These are phyloP conservation scores for Fonsecaea pugnacius DNA, from an alignment of 2,329 filamentous ascomycete genomes.

Conservation along the genomic window DNA sequence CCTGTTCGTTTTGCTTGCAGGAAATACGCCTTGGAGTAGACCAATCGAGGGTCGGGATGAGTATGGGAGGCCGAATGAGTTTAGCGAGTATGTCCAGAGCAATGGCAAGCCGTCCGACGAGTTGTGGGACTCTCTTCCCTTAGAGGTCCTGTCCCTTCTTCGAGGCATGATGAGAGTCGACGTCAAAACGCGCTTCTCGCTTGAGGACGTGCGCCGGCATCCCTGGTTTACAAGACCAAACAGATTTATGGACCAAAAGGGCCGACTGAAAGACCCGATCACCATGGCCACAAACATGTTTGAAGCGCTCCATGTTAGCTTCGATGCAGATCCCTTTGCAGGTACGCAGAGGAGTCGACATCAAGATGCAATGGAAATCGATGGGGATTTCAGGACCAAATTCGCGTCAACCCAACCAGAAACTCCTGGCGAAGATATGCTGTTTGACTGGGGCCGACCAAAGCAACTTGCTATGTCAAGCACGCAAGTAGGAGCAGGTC, in stretches of 20 bases:
- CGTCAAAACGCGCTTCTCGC: conserved; percentile 74
- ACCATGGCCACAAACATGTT: conserved; percentile 94
- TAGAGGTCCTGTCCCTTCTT: conserved; percentile 76
- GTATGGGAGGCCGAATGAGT: conserved; percentile 68
- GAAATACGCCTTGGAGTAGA: conserved; percentile 97
- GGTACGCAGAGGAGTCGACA: conserved; percentile 46
- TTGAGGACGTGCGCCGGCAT: conserved; percentile 83
- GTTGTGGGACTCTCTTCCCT: conserved; percentile 79
- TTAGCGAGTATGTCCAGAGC: conserved; percentile 79
- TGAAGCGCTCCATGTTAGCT: conserved; percentile 85
- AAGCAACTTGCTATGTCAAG: conserved; percentile 54
- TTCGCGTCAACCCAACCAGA: conserved; percentile 87
- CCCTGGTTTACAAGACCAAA: conserved; percentile 93
- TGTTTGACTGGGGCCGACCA: conserved; percentile 88
- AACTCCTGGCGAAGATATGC: conserved; percentile 70
- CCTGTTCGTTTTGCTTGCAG: conserved; percentile 91
- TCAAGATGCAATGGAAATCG: conserved; percentile 71
- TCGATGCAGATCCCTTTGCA: conserved; percentile 68
- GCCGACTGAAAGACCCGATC: conserved; percentile 76
- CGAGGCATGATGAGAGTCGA: conserved; percentile 92
- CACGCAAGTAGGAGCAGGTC: conserved; percentile 31
- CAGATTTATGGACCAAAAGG: conserved; percentile 72
- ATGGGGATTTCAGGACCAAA: conserved; percentile 55
- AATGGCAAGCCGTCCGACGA: conserved; percentile 82
- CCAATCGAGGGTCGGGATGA: conserved; percentile 71